Conservation (phyloP, 768 basidiomycete genomes). For the Boletus coccyginus region DNA sequence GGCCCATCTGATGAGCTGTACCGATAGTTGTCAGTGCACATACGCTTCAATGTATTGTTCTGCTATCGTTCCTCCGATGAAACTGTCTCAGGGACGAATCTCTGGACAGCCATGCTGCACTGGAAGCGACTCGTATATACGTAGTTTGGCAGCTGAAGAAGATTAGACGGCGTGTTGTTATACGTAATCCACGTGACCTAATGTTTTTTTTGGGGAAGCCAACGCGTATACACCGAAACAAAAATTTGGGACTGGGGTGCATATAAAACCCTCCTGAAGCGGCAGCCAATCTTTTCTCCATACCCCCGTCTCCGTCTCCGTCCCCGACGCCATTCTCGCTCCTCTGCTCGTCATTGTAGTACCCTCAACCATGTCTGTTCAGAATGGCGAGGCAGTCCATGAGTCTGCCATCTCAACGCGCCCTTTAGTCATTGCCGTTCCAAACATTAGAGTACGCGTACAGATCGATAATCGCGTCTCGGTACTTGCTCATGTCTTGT, state of each 20-base stretch:
- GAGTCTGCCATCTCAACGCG: constrained; percentile 34
- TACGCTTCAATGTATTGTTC: neutral
- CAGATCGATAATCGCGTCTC: constrained; percentile 6
- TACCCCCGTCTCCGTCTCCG: constrained; percentile 1
- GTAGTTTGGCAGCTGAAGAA: constrained; percentile 1
- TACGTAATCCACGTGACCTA: constrained; percentile 30
- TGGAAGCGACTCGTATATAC: neutral
- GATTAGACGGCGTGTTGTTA: constrained; percentile 1
- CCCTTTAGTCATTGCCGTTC: constrained; percentile 33
- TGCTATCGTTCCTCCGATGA: neutral
- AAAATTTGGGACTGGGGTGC: constrained; percentile 34
- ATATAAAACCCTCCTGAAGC: constrained; percentile 18
- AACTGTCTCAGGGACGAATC: neutral
- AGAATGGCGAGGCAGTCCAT: constrained; percentile 29
- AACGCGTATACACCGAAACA: constrained; percentile 18
- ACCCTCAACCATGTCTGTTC: constrained; percentile 31
- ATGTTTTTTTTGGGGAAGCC: constrained; percentile 29
- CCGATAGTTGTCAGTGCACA: neutral
- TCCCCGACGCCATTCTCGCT: neutral
- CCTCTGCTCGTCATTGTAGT: constrained; percentile 4
- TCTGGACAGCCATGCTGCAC: neutral
- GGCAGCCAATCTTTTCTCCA: constrained; percentile 3
- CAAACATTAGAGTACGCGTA: constrained; percentile 35
- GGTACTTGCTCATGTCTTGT: constrained; percentile 1
- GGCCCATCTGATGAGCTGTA: neutral